A percentile compares a stretch with the other conserved stretches of the same genome.
These are phyloP conservation scores for Odonthalia washingtoniensis DNA, from an alignment of 31 red algal species.

Conservation along the genomic window DNA sequence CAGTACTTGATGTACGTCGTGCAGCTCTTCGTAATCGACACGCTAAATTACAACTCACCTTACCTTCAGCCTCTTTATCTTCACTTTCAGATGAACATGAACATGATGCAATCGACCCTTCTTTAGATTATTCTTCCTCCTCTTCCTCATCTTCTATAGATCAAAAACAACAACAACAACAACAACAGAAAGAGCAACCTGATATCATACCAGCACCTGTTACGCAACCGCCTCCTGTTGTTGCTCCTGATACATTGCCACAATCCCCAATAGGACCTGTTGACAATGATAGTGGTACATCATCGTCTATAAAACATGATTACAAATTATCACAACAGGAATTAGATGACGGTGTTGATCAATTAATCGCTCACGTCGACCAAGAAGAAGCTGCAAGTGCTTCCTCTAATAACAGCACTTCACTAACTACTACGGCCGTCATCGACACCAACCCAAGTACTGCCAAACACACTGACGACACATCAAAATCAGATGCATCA, in stretches of 20 bases:
- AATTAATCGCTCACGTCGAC: conserved; percentile 82
- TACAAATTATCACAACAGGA: conserved; percentile 14
- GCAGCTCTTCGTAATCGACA: conserved; percentile 38
- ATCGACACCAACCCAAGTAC: neutral
- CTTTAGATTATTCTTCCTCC: neutral
- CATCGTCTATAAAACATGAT: no score
- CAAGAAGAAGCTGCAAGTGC: conserved; percentile 43
- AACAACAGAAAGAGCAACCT: no score
- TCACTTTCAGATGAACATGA: conserved; percentile 4
- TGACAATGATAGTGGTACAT: no score
- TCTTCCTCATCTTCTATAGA: no score
- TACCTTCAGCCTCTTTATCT: conserved; percentile 38
- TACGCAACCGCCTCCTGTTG: no score
- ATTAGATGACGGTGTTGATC: no score
- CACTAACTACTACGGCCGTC: neutral
- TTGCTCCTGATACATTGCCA: no score
- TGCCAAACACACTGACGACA: neutral
- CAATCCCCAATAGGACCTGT: no score
- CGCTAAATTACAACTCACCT: conserved; percentile 41
- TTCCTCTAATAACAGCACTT: neutral
- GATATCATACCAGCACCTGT: no score
- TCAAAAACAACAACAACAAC: no score
- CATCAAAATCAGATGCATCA: neutral
- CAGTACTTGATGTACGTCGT: conserved; percentile 63
- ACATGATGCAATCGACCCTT: neutral